Percentiles rank a stretch among this genome's conserved stretches.
Conservation (phyloP, 768 basidiomycete species). For the Antrodiella citrinella region DNA sequence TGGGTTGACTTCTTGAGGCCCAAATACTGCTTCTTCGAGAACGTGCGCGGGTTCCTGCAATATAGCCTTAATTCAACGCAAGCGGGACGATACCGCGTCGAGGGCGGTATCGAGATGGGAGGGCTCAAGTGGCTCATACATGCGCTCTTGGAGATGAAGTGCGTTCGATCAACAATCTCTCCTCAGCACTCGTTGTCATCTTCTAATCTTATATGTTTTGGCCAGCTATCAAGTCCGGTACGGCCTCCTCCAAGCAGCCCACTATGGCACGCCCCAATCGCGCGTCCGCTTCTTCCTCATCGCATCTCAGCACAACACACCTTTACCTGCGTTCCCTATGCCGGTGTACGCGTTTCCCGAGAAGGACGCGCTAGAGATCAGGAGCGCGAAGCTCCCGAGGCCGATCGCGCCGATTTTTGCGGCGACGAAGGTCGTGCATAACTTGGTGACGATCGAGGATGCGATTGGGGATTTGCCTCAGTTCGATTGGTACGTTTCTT, state of each 20-base stretch:
- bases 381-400: constrained; percentile 27
- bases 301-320: constrained; percentile 28
- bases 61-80: constrained; percentile 33
- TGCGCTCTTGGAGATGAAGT: constrained; percentile 63
- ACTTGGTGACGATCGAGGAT: constrained; percentile 54
- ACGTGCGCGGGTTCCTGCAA: constrained; percentile 37
- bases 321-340: constrained; percentile 32
- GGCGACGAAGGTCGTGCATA: constrained; percentile 32
- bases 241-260: constrained; percentile 36
- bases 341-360: constrained; percentile 36
- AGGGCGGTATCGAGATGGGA: constrained; percentile 65
- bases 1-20: constrained; percentile 36
- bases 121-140: constrained; percentile 61
- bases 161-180: constrained; percentile 7
- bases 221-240: constrained; percentile 37
- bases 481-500: constrained; percentile 63
- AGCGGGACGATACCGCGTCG: constrained; percentile 33
- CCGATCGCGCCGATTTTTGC: constrained; percentile 37
- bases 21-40: constrained; percentile 39
- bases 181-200: no score
- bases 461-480: constrained; percentile 65
- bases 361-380: constrained; percentile 40
- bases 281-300: constrained; percentile 43
- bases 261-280: constrained; percentile 39
- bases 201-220: not conserved